Evolutionary conservation across 305 asterid species (phyloP).

Genomic region (Fraxinus latifolia): DNA sequence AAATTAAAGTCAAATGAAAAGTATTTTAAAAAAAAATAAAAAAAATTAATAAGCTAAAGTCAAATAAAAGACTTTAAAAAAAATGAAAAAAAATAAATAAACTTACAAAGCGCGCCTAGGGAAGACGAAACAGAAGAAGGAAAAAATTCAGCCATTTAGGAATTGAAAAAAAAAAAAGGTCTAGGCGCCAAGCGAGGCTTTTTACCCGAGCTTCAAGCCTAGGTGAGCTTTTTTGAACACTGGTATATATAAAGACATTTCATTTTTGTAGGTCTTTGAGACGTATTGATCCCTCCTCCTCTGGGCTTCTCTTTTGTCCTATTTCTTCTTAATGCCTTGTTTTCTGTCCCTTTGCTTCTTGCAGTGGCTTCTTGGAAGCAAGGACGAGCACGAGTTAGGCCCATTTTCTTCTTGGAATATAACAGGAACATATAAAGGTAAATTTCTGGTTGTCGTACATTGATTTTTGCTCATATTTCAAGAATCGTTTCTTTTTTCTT

Average conservation of each 20-base stretch:
- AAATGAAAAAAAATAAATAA: too few species aligned
- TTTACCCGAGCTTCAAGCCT: not conserved
- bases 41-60: too few species aligned
- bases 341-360: slow-evolving; percentile 1
- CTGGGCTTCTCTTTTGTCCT: not conserved
- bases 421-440: slow-evolving; percentile 96
- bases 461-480: not conserved
- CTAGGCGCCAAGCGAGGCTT: not conserved
- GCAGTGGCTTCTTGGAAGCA: slow-evolving; percentile 83
- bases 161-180: too few species aligned
- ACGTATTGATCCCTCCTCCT: not conserved
- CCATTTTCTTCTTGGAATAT: slow-evolving; percentile 95
- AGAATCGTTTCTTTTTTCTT: slow-evolving; percentile 2
- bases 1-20: too few species aligned
- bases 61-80: too few species aligned
- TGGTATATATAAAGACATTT: not conserved
- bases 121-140: not conserved
- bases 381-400: slow-evolving; percentile 73
- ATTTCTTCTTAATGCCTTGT: not conserved
- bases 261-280: not conserved
- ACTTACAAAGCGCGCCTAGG: not conserved
- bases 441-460: slow-evolving; percentile 12
- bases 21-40: too few species aligned
- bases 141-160: not conserved
- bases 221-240: not conserved